A percentile compares a stretch with the other conserved stretches of the same genome.
phyloP scores from a whole-genome alignment of 2,329 filamentous ascomycete genomes.

The Talaromyces sp. region DNA sequence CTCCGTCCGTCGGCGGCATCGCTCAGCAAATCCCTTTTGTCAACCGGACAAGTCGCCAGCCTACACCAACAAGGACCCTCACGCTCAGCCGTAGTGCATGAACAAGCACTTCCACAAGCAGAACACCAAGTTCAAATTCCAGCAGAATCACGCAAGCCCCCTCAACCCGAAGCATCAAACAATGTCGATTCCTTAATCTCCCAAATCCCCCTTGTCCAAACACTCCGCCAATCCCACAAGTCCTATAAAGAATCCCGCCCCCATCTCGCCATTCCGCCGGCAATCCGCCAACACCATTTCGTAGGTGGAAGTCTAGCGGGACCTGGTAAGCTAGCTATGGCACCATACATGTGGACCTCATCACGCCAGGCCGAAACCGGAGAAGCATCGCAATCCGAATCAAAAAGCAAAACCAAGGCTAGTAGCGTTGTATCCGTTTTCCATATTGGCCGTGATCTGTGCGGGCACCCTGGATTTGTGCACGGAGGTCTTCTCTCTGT shows the following conservation, averaged over 20 bases:
- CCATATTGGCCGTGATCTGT: slow-evolving; percentile 36
- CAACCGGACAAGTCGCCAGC: slow-evolving; percentile 6
- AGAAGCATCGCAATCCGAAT: neutral
- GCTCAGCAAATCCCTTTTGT: neutral
- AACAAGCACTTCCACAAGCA: slow-evolving; percentile 20
- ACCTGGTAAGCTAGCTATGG: slow-evolving; percentile 71
- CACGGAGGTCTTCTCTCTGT: slow-evolving; percentile 39
- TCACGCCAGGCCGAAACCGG: slow-evolving; percentile 3
- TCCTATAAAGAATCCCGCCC: slow-evolving; percentile 74
- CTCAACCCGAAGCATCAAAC: neutral
- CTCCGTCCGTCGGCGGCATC: slow-evolving; percentile 12
- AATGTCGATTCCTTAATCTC: slow-evolving; percentile 30
- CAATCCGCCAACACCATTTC: slow-evolving; percentile 70
- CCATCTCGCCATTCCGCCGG: slow-evolving; percentile 76
- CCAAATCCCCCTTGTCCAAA: slow-evolving; percentile 66
- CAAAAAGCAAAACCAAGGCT: slow-evolving; percentile 1
- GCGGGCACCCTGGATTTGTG: slow-evolving; percentile 40
- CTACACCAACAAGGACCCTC: slow-evolving; percentile 27
- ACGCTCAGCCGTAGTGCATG: slow-evolving; percentile 27
- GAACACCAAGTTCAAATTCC: neutral
- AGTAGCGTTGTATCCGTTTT: slow-evolving; percentile 33
- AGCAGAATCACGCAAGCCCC: neutral
- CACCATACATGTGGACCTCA: slow-evolving; percentile 60
- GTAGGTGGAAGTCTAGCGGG: slow-evolving; percentile 78
- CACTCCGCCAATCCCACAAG: slow-evolving; percentile 63